Evolutionary conservation across 2,329 filamentous ascomycete genomes (phyloP).

Genomic region (Ophiocordyceps camponoti-leonardi): DNA sequence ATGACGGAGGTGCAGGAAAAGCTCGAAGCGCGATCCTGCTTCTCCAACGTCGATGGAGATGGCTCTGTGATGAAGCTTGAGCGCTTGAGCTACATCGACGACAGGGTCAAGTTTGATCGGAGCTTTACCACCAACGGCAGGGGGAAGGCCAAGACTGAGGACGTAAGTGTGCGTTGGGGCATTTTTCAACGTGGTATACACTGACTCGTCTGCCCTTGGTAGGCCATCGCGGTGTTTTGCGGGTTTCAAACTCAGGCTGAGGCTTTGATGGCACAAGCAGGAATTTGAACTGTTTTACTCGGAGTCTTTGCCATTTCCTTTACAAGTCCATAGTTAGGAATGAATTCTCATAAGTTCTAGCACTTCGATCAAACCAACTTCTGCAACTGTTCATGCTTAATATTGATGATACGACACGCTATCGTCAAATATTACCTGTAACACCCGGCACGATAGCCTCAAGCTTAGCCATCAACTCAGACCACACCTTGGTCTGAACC

Average conservation of each 20-base stretch:
- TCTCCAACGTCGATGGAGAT: background rate
- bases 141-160: constrained; percentile 1
- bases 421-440: too few species aligned
- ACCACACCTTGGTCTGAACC: constrained; percentile 22
- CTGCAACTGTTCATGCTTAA: too few species aligned
- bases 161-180: background rate
- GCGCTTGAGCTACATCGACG: background rate
- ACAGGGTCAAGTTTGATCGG: background rate
- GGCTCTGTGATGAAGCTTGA: background rate
- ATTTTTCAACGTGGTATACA: background rate
- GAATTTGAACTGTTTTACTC: background rate
- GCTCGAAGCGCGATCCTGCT: background rate
- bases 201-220: background rate
- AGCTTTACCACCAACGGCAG: background rate
- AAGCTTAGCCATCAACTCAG: constrained; percentile 21
- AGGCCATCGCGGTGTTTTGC: background rate
- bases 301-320: background rate
- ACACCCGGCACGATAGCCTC: constrained; percentile 22
- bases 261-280: background rate
- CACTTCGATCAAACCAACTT: too few species aligned
- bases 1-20: background rate
- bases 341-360: too few species aligned
- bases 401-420: too few species aligned
- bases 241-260: background rate
- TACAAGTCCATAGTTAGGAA: background rate